Evolutionary conservation across 768 basidiomycete genomes (phyloP).

Genomic region (Dioszegia aurantiaca): DNA sequence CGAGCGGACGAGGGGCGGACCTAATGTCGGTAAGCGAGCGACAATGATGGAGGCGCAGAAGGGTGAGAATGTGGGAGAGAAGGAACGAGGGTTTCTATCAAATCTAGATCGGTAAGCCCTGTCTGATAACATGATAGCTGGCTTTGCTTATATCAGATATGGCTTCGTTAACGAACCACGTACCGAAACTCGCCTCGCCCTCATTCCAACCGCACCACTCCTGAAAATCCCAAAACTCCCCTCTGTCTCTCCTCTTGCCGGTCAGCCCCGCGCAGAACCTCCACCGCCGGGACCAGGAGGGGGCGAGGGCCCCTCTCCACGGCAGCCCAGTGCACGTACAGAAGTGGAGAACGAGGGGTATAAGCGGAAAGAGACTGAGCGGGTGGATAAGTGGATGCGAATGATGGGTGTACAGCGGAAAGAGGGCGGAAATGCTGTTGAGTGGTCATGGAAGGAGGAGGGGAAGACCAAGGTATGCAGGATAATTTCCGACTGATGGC

Average conservation of each 20-base stretch:
- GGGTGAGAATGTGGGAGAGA: constrained; percentile 63
- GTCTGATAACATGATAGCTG: too few species aligned
- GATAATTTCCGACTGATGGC: background rate
- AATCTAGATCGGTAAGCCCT: constrained; percentile 78
- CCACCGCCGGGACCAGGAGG: constrained; percentile 21
- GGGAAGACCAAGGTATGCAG: constrained; percentile 62
- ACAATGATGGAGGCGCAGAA: constrained; percentile 55
- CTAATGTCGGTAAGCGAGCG: constrained; percentile 31
- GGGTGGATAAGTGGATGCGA: constrained; percentile 90
- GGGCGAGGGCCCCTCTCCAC: constrained; percentile 38
- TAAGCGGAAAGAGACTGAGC: constrained; percentile 58
- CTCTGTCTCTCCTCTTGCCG: constrained; percentile 29
- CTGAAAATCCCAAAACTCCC: constrained; percentile 59
- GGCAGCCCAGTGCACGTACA: constrained; percentile 22
- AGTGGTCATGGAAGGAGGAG: constrained; percentile 66
- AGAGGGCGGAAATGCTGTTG: constrained; percentile 75
- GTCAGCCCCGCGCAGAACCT: constrained; percentile 25
- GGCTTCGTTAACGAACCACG: constrained; percentile 76
- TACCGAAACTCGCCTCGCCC: constrained; percentile 74
- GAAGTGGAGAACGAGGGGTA: constrained; percentile 51
- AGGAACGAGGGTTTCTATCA: constrained; percentile 69
- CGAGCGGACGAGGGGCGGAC: constrained; percentile 75
- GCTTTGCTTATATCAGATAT: too few species aligned
- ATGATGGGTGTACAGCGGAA: constrained; percentile 68
- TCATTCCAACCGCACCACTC: constrained; percentile 63